Percentiles rank a stretch among this genome's conserved stretches.
phyloP scores from a whole-genome alignment of 371 early-diverging fungal species.

The Dichotomocladium elegans region DNA sequence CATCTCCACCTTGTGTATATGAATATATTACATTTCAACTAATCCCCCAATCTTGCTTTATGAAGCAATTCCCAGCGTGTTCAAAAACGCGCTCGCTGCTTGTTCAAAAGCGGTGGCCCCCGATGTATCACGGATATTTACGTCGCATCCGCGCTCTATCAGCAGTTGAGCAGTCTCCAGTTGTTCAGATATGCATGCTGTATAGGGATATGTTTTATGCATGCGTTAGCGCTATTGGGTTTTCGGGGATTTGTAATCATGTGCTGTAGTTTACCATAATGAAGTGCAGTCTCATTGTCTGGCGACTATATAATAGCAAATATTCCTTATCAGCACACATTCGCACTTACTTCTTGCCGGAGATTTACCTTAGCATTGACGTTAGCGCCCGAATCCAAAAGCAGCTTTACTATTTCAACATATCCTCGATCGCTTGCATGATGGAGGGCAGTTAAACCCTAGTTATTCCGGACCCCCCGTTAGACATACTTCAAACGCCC shows the following conservation, averaged over 20 bases:
- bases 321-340: neutral
- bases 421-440: constrained; percentile 43
- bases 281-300: constrained; percentile 38
- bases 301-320: constrained; percentile 13
- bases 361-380: constrained; percentile 20
- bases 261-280: constrained; percentile 37
- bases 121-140: constrained; percentile 21
- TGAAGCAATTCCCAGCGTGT: neutral
- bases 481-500: neutral
- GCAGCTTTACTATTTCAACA: constrained; percentile 17
- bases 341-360: neutral
- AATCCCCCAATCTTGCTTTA: too few relatives aligned
- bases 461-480: neutral
- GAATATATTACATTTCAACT: too few relatives aligned
- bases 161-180: constrained; percentile 25
- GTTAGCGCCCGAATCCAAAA: constrained; percentile 36
- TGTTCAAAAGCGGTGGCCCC: constrained; percentile 38
- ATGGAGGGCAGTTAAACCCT: constrained; percentile 43
- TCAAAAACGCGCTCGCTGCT: constrained; percentile 18
- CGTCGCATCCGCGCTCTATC: constrained; percentile 22
- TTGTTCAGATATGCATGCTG: constrained; percentile 46
- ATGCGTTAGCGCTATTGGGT: neutral
- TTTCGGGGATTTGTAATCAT: too few relatives aligned
- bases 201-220: neutral
- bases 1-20: too few relatives aligned